Evolutionary conservation across 2,329 filamentous ascomycete genomes (phyloP).

Genomic region (Calonectria hawksworthii): DNA sequence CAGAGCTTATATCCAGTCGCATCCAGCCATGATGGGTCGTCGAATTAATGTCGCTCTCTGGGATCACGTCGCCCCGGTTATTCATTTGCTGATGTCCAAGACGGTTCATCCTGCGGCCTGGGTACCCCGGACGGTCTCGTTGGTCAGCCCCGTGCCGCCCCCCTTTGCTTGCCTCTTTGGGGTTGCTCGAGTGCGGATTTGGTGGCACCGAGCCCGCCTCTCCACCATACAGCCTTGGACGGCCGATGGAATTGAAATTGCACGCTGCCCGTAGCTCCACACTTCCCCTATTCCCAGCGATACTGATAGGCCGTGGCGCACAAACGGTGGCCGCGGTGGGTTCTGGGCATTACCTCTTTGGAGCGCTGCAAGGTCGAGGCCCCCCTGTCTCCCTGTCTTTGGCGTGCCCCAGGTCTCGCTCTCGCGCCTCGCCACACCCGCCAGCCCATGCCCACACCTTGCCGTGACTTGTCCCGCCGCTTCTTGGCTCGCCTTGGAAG

Average conservation of each 20-base stretch:
- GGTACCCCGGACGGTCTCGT: neutral
- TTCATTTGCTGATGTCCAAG: slow-evolving; percentile 36
- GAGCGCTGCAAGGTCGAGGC: slow-evolving; percentile 6
- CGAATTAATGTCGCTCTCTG: slow-evolving; percentile 44
- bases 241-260: slow-evolving; percentile 44
- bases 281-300: slow-evolving; percentile 43
- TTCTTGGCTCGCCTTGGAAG: slow-evolving; percentile 31
- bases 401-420: neutral
- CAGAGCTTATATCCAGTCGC: slow-evolving; percentile 36
- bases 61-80: slow-evolving; percentile 26
- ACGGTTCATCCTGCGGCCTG: slow-evolving; percentile 20
- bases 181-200: neutral
- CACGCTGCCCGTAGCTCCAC: slow-evolving; percentile 43
- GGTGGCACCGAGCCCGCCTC: slow-evolving; percentile 2
- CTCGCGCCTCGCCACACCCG: slow-evolving; percentile 30
- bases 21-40: slow-evolving; percentile 21
- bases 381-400: neutral
- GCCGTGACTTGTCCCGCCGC: slow-evolving; percentile 36
- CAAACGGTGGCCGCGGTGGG: slow-evolving; percentile 45
- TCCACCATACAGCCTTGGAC: slow-evolving; percentile 5
- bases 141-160: slow-evolving; percentile 17
- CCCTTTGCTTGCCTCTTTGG: slow-evolving; percentile 15
- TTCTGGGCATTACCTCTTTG: slow-evolving; percentile 31
- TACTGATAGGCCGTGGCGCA: slow-evolving; percentile 40
- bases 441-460: neutral